Base-by-base conservation (phyloP, 2,329 filamentous ascomycete genomes). In the Sarocladiaceae sp. region DNA sequence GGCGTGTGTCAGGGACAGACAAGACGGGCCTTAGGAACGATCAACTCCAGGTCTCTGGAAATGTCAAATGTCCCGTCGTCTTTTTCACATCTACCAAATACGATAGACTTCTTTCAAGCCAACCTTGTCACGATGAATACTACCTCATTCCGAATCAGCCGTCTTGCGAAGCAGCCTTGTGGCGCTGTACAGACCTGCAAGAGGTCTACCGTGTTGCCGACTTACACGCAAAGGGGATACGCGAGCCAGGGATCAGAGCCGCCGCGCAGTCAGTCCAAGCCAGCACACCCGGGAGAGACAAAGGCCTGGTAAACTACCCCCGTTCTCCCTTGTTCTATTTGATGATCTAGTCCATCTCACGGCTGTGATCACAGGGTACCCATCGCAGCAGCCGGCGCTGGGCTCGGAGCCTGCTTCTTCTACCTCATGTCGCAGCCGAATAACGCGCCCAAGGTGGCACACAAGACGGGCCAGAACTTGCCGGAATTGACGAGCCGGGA, bases 341-440 rank as follows among this genome's bases (percentile, higher is more conserved):
- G n/a, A 9, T 9, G 9, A 9, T 9, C 26, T 29, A 29, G 9
- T 29, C 26, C 9, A 29, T n/a, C 9, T n/a, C 26, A 29, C 26
- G 9, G 9, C n/a, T 9, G 26, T 9, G n/a, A 29, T n/a, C 9
- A 33, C 15, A 43, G 40, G 26, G 9, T 33, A 19, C 40, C 40
- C 7, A 33, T 43, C 16, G 40, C 40, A 33, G 40, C 23, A 5
- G 24, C 23, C 13, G 40, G 40, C 15, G 16, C 23, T 11, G 40
- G 26, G 3, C 40, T 43, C 4, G 40, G 40, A 21, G 40, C 40
- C 6, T 26, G 32, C 6, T 43, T 43, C 27, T 32, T 33, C 26
- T 43, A 43, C 40, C 26, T 43, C 7, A 43, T 43, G 40, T 19
- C 40, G 5, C 6, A 43, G 40, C 40, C 40, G 18, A 5, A 21